phyloP scores from a whole-genome alignment of 2,329 filamentous ascomycete species.

The Fusarium phyllophilum region DNA sequence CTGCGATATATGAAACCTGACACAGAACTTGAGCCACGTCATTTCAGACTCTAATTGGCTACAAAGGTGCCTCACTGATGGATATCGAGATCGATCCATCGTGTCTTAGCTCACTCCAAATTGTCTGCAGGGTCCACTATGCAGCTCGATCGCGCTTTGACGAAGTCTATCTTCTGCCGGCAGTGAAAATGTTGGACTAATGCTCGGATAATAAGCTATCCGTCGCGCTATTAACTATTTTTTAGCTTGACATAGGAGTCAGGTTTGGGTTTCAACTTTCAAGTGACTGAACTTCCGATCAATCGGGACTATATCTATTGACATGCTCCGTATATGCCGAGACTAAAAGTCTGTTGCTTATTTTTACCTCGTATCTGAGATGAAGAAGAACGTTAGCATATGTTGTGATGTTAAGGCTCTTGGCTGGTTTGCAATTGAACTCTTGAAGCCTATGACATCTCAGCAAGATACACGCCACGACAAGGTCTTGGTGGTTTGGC shows the following conservation, averaged over 20 bases:
- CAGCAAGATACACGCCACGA: rapidly evolving
- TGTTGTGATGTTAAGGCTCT: too few species aligned
- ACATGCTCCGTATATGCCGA: too few species aligned
- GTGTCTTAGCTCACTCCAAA: too few species aligned
- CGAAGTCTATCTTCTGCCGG: too few species aligned
- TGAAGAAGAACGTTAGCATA: rapidly evolving
- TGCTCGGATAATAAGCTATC: not conserved
- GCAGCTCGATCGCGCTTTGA: not conserved
- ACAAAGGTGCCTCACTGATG: not conserved
- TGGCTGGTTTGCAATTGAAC: not conserved
- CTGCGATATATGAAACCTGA: not conserved
- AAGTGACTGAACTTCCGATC: not conserved
- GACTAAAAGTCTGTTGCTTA: not conserved
- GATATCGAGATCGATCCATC: not conserved
- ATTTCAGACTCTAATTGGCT: not conserved
- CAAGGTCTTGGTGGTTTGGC: not conserved
- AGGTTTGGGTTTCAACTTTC: rapidly evolving
- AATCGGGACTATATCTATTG: not conserved
- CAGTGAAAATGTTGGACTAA: not conserved
- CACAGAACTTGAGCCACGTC: rapidly evolving
- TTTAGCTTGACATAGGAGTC: not conserved
- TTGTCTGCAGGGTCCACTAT: not conserved
- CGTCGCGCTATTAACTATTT: not conserved
- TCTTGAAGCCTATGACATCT: rapidly evolving
- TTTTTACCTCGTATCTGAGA: too few species aligned